phyloP scores from a whole-genome alignment of 495 filamentous ascomycete species.

The Cryomyces minteri region DNA sequence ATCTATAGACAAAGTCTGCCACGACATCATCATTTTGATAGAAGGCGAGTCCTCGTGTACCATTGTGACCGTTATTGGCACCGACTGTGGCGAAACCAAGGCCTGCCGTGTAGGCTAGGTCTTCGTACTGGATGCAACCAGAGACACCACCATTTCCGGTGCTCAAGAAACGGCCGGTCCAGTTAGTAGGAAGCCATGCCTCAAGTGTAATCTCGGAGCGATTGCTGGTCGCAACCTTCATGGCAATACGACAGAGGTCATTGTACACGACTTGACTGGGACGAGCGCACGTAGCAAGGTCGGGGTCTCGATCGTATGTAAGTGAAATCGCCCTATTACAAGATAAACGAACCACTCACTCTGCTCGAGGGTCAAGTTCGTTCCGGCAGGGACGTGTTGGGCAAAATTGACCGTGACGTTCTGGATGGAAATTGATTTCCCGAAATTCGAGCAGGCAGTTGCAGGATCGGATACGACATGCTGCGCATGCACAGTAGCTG shows the following conservation, averaged over 20 bases:
- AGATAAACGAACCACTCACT: no score
- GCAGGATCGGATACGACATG: no score
- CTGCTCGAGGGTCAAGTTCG: conserved; percentile 29
- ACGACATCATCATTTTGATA: conserved; percentile 32
- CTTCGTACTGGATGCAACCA: conserved; percentile 14
- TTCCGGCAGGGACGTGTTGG: conserved; percentile 26
- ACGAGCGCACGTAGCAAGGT: conserved; percentile 24
- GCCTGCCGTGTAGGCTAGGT: conserved; percentile 15
- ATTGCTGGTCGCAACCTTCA: conserved; percentile 34
- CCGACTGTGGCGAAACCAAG: conserved; percentile 37
- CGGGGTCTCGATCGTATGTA: neutral
- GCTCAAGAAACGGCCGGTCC: conserved; percentile 15
- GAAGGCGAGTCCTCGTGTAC: conserved; percentile 31
- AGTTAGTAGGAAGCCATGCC: conserved; percentile 35
- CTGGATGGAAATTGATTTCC: no score
- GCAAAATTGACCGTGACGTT: conserved; percentile 3
- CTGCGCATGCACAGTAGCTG: no score
- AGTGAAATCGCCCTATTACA: no score
- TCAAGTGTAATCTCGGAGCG: conserved; percentile 35
- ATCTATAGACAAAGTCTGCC: conserved; percentile 15
- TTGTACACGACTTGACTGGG: conserved; percentile 22
- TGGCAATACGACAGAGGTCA: conserved; percentile 37
- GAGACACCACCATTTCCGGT: conserved; percentile 16
- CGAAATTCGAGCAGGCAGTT: no score
- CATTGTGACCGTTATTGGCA: conserved; percentile 28